Evolutionary conservation across 345 rosid genomes (phyloP), one percentile per base, ranked within the genome.

Genomic region (Noccaea caerulescens): DNA sequence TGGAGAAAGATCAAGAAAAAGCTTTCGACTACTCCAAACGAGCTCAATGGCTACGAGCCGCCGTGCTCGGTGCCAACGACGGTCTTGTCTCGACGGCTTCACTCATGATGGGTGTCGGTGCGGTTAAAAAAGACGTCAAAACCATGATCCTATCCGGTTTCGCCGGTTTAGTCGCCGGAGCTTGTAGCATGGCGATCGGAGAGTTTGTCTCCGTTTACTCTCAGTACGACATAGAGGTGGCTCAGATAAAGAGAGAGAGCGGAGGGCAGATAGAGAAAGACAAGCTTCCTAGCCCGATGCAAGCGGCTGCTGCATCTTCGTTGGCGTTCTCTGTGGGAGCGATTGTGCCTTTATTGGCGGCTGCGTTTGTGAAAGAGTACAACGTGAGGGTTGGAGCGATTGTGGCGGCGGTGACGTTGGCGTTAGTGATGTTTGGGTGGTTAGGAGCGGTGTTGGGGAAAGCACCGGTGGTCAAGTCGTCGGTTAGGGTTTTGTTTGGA

Each of bases 171-270:
- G 91, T 92, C 0, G 97, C 95, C 0, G 98, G 98, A 1, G 98
- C 98, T 10, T 90, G 93, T 55, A 92, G 98, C 84, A 92, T 92
- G 98, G 95, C 97, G 7, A 90, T 92, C 3, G 98, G 98, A 10
- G 98, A 92, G 80, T 90, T 86, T 25, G 98, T 92, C 14, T 92
- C 98, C 0, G 98, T 92, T 13, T 83, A 90, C 59, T 86, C 98
- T 8, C 98, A 92, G 57, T 60, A 88, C 4, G 98, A 92, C 59
- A 84, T 90, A 6, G 91, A 92, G 71, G 37, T 90, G 62, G 92
- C 95, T 52, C 98, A 92, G 10, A 76, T 81, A 73, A 85, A 82
- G 50, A 77, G 98, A 62, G 82, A 85, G 20, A 75, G 59, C 5
- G 63, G 43, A 34, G 78, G 59, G 4, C 69, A 47, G 4, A 76